Evolutionary conservation across 768 basidiomycete genomes (phyloP).

Genomic region (Collybia sp.): DNA sequence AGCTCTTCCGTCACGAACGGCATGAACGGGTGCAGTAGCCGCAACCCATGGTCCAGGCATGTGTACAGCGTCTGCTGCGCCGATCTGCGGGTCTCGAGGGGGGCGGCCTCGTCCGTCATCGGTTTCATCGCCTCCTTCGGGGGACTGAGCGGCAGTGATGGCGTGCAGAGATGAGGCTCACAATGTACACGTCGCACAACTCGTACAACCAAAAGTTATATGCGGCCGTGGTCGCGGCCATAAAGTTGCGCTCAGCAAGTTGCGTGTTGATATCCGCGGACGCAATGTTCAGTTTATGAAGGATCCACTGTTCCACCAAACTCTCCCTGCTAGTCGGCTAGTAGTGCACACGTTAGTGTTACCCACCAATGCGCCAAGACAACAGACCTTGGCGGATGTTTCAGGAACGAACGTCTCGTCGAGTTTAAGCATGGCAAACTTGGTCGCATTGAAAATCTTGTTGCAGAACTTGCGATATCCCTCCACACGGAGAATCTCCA

Average conservation of each 20-base stretch:
- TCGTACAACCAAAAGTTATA: conserved; percentile 99
- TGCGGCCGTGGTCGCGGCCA: conserved; percentile 78
- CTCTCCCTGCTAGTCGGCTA: conserved; percentile 88
- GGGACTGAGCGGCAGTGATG: conserved; percentile 2
- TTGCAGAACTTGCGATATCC: conserved; percentile 99
- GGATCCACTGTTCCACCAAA: conserved; percentile 91
- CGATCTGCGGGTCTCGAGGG: conserved; percentile 60
- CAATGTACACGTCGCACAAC: conserved; percentile 98
- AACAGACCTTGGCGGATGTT: conserved; percentile 54
- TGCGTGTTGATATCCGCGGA: conserved; percentile 70
- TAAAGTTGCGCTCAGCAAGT: conserved; percentile 84
- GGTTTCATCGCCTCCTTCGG: conserved; percentile 96
- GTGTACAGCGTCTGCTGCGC: conserved; percentile 96
- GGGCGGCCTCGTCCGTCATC: conserved; percentile 80
- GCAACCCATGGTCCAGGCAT: conserved; percentile 86
- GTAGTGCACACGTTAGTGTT: conserved; percentile 8
- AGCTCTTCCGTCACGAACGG: conserved; percentile 98
- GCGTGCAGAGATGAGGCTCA: conserved; percentile 32
- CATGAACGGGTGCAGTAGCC: conserved; percentile 96
- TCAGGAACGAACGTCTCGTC: conserved; percentile 80
- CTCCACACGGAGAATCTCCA: conserved; percentile 93
- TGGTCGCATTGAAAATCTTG: conserved; percentile 98
- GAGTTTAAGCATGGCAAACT: conserved; percentile 98
- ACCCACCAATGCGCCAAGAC: not conserved
- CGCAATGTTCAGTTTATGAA: conserved; percentile 89